Conservation (phyloP, 2,329 filamentous ascomycete genomes). For the Lizonia empirigonia region DNA sequence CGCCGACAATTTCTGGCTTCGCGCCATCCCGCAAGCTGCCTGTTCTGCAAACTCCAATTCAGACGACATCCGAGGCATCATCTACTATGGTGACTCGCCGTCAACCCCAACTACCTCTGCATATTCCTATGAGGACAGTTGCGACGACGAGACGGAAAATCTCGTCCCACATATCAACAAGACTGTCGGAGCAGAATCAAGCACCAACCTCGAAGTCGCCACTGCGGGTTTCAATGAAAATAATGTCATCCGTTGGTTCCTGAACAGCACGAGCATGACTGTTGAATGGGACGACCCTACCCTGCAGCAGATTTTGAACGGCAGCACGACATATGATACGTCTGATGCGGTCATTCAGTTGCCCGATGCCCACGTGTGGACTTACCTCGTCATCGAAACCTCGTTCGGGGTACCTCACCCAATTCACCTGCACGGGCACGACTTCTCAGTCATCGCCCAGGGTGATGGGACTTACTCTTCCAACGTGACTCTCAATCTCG, state of each 20-base stretch:
- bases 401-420: conserved; percentile 43
- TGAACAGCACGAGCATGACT: conserved; percentile 49
- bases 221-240: conserved; percentile 40
- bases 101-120: conserved; percentile 41
- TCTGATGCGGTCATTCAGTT: conserved; percentile 37
- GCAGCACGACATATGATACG: conserved; percentile 40
- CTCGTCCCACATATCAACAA: conserved; percentile 38
- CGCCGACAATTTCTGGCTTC: conserved; percentile 44
- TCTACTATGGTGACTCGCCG: conserved; percentile 44
- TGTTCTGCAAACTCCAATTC: conserved; percentile 45
- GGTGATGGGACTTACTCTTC: conserved; percentile 31
- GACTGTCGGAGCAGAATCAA: conserved; percentile 40
- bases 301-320: conserved; percentile 42
- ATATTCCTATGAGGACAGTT: conserved; percentile 44
- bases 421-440: conserved; percentile 42
- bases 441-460: conserved; percentile 41
- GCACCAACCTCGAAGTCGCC: conserved; percentile 35
- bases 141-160: conserved; percentile 45
- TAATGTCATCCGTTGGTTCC: conserved; percentile 50
- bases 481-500: conserved; percentile 24
- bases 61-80: conserved; percentile 45
- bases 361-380: conserved; percentile 39
- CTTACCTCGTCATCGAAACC: conserved; percentile 50
- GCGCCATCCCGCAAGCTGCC: conserved; percentile 49
- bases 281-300: conserved; percentile 50